These are phyloP conservation scores for Anisodus acutangulus DNA, from an alignment of 257 asterid genomes.

Conservation along the genomic window DNA sequence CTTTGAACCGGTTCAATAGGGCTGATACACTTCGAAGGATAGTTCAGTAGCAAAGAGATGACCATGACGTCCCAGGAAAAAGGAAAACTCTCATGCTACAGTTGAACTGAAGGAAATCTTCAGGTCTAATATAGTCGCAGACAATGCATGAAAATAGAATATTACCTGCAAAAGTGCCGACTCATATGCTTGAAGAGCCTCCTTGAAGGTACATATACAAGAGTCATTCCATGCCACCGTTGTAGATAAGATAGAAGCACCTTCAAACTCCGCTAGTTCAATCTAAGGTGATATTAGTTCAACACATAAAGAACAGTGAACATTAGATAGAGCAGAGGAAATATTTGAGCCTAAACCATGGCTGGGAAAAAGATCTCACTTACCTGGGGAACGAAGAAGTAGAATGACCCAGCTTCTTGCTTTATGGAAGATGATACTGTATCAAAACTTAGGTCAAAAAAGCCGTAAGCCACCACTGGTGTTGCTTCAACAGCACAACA, in stretches of 20 bases:
- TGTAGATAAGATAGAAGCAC: conserved; percentile 59
- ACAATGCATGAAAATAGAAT: conserved; percentile 30
- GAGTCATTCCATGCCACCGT: conserved; percentile 81
- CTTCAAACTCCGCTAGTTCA: conserved; percentile 75
- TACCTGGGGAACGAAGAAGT: conserved; percentile 85
- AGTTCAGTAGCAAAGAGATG: neutral
- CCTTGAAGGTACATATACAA: conserved; percentile 56
- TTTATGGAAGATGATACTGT: conserved; percentile 46
- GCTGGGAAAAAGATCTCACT: conserved; percentile 23
- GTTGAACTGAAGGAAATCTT: conserved; percentile 7
- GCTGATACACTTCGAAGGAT: neutral
- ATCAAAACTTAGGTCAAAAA: conserved; percentile 65
- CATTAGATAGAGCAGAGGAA: neutral
- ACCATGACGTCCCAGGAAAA: neutral
- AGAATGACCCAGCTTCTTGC: conserved; percentile 63
- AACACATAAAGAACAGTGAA: neutral
- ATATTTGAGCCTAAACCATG: conserved; percentile 1
- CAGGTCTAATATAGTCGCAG: neutral
- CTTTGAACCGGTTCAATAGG: neutral
- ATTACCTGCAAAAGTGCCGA: conserved; percentile 72
- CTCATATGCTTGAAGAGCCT: conserved; percentile 61
- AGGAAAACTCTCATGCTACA: neutral
- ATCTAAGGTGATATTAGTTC: conserved; percentile 53
- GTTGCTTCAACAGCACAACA: conserved; percentile 62
- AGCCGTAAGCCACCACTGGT: conserved; percentile 76